A percentile compares a stretch with the other conserved stretches of the same genome.
These are phyloP conservation scores for Fusarium abutilonis DNA, from an alignment of 2,329 filamentous ascomycete genomes.

Conservation along the genomic window DNA sequence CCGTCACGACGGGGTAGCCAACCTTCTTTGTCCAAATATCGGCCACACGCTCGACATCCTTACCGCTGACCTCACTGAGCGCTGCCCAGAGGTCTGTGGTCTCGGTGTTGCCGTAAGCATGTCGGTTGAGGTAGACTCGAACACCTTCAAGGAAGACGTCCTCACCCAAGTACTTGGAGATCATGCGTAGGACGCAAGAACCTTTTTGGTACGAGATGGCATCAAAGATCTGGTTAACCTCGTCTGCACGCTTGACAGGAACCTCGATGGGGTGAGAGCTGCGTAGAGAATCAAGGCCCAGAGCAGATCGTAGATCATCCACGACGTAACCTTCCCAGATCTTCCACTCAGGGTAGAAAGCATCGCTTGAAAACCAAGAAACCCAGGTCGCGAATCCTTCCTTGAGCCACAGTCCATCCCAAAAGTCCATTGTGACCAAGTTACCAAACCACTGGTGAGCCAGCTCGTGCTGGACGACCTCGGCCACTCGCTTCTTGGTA, in stretches of 20 bases:
- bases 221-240: slow-evolving; percentile 98
- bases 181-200: slow-evolving; percentile 95
- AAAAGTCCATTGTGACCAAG: slow-evolving; percentile 97
- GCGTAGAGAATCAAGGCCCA: slow-evolving; percentile 87
- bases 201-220: slow-evolving; percentile 98
- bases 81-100: slow-evolving; percentile 92
- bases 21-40: slow-evolving; percentile 97
- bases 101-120: slow-evolving; percentile 94
- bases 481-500: slow-evolving; percentile 91
- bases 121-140: slow-evolving; percentile 90
- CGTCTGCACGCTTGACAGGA: slow-evolving; percentile 91
- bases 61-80: slow-evolving; percentile 86
- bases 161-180: slow-evolving; percentile 93
- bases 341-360: slow-evolving; percentile 98
- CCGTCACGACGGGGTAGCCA: slow-evolving; percentile 89
- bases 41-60: slow-evolving; percentile 90
- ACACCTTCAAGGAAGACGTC: slow-evolving; percentile 93
- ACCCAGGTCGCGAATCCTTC: slow-evolving; percentile 78
- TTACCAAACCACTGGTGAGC: slow-evolving; percentile 99
- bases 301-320: slow-evolving; percentile 87
- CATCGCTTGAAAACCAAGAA: slow-evolving; percentile 81
- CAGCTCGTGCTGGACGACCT: slow-evolving; percentile 95
- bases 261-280: slow-evolving; percentile 98
- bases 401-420: slow-evolving; percentile 97
- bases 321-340: slow-evolving; percentile 97